A percentile compares a stretch with the other conserved stretches of the same genome.
These are phyloP conservation scores for Trypanosoma scelopori DNA, from an alignment of 208 protist species.

Conservation along the genomic window DNA sequence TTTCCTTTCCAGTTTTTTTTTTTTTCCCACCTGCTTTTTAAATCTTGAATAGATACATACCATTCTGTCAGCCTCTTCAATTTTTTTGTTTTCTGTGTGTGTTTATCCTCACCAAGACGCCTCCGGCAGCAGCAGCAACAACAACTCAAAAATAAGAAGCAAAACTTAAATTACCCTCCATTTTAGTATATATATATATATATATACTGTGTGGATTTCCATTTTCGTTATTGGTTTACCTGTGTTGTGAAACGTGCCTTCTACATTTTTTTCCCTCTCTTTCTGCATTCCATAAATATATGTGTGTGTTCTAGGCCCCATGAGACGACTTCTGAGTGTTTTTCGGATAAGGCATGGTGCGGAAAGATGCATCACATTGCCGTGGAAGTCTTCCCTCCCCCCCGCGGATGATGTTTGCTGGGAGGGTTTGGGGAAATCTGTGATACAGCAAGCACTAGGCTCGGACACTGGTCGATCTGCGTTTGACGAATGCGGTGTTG, in stretches of 20 bases:
- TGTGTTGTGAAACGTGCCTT: neutral
- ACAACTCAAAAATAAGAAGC: too few relatives aligned
- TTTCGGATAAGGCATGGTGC: neutral
- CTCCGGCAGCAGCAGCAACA: too few relatives aligned
- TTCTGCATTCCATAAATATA: conserved; percentile 19
- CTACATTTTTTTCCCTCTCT: conserved; percentile 16
- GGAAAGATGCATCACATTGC: conserved; percentile 29
- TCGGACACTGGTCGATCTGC: conserved; percentile 79
- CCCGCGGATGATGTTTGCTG: conserved; percentile 35
- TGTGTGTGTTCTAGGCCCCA: conserved; percentile 1
- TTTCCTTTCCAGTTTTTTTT: too few relatives aligned
- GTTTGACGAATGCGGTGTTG: conserved; percentile 80
- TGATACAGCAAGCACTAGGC: conserved; percentile 54
- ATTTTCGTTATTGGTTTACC: neutral
- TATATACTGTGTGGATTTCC: too few relatives aligned
- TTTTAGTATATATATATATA: too few relatives aligned
- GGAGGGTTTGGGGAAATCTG: conserved; percentile 51
- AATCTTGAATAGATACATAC: too few relatives aligned
- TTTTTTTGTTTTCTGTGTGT: too few relatives aligned
- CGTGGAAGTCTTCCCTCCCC: conserved; percentile 64
- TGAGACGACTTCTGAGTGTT: conserved; percentile 26
- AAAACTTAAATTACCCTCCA: too few relatives aligned
- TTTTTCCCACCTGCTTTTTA: too few relatives aligned
- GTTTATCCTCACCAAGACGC: too few relatives aligned
- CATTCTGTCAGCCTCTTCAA: too few relatives aligned